Percentiles rank a stretch among this genome's conserved stretches.
These are phyloP conservation scores for Mycena belliarum DNA, from an alignment of 768 basidiomycete species.

Conservation along the genomic window DNA sequence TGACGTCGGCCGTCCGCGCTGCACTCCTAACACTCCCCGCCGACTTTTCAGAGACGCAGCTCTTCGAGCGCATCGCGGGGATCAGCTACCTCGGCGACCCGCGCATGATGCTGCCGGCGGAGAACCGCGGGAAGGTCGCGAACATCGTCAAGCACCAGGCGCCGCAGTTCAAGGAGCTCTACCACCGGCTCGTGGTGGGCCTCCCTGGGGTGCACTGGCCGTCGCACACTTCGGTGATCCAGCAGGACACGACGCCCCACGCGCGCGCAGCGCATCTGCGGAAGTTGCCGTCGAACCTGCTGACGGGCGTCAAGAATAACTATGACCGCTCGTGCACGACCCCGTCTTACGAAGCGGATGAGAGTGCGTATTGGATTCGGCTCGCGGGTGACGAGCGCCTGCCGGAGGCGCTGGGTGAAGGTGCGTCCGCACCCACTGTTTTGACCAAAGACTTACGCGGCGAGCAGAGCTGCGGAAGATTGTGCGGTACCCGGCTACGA, in stretches of 20 bases:
- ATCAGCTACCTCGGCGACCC: conserved; percentile 90
- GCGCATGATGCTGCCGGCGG: conserved; percentile 90
- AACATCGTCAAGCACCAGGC: conserved; percentile 89
- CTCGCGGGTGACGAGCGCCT: conserved; percentile 67
- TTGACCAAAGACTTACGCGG: not conserved
- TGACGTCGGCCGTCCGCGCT: conserved; percentile 87
- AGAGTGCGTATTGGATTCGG: conserved; percentile 73
- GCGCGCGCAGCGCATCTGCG: conserved; percentile 73
- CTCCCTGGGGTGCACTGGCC: conserved; percentile 83
- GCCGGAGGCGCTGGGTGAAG: conserved; percentile 50
- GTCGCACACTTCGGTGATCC: conserved; percentile 45
- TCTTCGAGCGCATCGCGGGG: conserved; percentile 84
- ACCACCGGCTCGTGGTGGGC: conserved; percentile 75
- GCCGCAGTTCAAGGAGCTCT: conserved; percentile 84
- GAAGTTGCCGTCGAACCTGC: conserved; percentile 74
- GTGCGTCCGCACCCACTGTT: conserved; percentile 34
- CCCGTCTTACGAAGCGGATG: conserved; percentile 56
- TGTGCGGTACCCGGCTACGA: conserved; percentile 79
- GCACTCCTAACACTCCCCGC: conserved; percentile 84
- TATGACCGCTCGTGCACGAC: conserved; percentile 42
- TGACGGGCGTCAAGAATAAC: conserved; percentile 52
- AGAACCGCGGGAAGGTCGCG: conserved; percentile 91
- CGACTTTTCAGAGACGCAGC: conserved; percentile 76
- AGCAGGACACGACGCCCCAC: conserved; percentile 74
- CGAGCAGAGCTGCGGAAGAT: conserved; percentile 70